A percentile compares a stretch with the other conserved stretches of the same genome.
Conservation (phyloP, 164 flowering plant species). For the Saururus chinensis region DNA sequence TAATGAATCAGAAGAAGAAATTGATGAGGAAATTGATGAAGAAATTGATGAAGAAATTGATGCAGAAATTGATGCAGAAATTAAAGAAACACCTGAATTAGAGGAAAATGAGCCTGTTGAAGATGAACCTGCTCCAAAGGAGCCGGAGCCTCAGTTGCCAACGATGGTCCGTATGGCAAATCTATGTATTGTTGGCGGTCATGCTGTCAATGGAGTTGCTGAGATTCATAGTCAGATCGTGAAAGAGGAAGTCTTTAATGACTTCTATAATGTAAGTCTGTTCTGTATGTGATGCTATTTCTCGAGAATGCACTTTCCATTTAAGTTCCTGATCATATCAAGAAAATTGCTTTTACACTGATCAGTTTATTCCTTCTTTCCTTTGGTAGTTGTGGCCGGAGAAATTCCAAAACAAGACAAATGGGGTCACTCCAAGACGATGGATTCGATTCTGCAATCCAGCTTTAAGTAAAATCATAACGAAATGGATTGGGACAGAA, state of each 20-base stretch:
- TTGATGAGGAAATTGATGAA: neutral
- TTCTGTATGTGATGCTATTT: neutral
- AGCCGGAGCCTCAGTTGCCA: conserved; percentile 23
- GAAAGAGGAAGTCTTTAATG: conserved; percentile 80
- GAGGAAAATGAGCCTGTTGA: neutral
- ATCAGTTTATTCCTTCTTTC: conserved; percentile 2
- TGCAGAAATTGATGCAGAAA: neutral
- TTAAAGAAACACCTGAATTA: neutral
- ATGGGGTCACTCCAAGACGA: conserved; percentile 95
- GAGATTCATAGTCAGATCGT: conserved; percentile 95
- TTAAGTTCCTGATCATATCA: neutral
- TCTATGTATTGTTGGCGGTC: conserved; percentile 88
- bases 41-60: neutral
- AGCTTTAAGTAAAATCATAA: conserved; percentile 52
- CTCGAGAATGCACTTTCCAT: neutral
- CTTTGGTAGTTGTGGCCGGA: conserved; percentile 80
- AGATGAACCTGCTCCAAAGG: conserved; percentile 12
- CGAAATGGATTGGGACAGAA: conserved; percentile 69
- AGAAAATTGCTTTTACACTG: neutral
- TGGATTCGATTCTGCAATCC: conserved; percentile 94
- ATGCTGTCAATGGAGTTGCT: conserved; percentile 97
- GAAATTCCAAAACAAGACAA: conserved; percentile 93
- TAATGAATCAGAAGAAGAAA: neutral
- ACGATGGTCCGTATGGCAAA: conserved; percentile 91
- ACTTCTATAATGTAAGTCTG: conserved; percentile 27